These are phyloP conservation scores for Endothia cerciana DNA, from an alignment of 2,329 filamentous ascomycete species.

Conservation along the genomic window DNA sequence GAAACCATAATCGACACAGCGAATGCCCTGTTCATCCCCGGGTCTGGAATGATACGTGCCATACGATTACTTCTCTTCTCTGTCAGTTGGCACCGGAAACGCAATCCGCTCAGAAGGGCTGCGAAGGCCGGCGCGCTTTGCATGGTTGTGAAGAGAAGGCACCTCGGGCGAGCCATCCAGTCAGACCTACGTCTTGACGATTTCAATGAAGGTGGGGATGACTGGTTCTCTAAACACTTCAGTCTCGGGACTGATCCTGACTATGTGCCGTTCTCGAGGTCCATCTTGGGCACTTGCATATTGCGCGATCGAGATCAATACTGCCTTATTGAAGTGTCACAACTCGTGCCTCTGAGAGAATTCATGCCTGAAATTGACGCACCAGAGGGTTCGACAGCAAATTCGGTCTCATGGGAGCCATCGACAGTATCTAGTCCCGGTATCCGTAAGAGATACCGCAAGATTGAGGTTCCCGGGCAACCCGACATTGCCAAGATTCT, in stretches of 20 bases:
- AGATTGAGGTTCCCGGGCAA: background rate
- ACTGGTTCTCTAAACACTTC: background rate
- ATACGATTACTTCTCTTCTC: background rate
- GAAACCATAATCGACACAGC: background rate
- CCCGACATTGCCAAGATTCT: background rate
- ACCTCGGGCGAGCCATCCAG: background rate
- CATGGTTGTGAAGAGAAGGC: background rate
- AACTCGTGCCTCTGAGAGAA: background rate
- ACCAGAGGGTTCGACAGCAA: background rate
- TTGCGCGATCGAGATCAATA: background rate
- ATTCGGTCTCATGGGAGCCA: background rate
- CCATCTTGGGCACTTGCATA: background rate
- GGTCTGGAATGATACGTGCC: background rate
- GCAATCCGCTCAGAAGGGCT: background rate
- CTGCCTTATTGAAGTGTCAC: conserved; percentile 1
- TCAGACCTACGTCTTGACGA: background rate
- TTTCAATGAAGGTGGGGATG: background rate
- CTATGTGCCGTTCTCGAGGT: conserved; percentile 1
- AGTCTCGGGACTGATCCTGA: background rate
- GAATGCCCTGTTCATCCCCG: conserved; percentile 1
- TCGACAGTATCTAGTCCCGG: too few relatives aligned
- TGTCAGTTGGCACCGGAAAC: background rate
- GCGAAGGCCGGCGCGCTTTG: background rate
- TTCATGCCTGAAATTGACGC: background rate
- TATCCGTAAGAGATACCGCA: background rate